These are phyloP conservation scores for Aspergillus steynii DNA, from an alignment of 495 filamentous ascomycete species.

Conservation along the genomic window DNA sequence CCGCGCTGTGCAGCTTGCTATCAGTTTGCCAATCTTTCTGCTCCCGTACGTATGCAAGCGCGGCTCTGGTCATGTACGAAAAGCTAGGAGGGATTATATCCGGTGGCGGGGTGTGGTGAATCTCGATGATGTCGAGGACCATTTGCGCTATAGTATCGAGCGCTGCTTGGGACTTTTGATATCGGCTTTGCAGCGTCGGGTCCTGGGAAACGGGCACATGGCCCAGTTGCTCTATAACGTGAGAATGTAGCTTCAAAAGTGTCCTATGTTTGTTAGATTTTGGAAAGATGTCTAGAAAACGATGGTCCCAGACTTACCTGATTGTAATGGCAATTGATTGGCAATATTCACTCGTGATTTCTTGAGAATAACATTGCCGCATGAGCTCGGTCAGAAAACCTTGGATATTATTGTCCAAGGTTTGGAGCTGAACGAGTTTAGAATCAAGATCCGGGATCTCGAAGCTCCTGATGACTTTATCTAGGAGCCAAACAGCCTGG, in stretches of 20 bases:
- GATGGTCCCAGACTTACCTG: not conserved
- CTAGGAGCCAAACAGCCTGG: not conserved
- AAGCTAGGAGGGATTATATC: not conserved
- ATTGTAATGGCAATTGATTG: not conserved
- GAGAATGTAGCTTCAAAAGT: not conserved
- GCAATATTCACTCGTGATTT: not conserved
- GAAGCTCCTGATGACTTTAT: not conserved
- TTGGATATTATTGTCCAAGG: not conserved
- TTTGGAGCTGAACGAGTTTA: not conserved
- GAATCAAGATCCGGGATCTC: not conserved
- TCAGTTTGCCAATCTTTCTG: not conserved
- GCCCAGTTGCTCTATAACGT: not conserved
- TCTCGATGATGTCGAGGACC: not conserved
- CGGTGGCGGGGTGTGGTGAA: not conserved
- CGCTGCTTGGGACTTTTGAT: not conserved
- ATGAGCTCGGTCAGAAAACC: not conserved
- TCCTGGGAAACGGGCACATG: not conserved
- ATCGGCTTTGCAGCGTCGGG: not conserved
- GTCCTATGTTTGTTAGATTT: not conserved
- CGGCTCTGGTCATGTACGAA: not conserved
- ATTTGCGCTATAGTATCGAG: not conserved
- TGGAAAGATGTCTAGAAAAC: not conserved
- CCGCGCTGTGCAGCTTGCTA: not conserved
- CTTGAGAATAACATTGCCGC: not conserved
- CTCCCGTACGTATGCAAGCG: not conserved